Evolutionary conservation across 2,329 filamentous ascomycete species (phyloP), one percentile per base, ranked within the genome.

Genomic region (Cladophialophora immunda): DNA sequence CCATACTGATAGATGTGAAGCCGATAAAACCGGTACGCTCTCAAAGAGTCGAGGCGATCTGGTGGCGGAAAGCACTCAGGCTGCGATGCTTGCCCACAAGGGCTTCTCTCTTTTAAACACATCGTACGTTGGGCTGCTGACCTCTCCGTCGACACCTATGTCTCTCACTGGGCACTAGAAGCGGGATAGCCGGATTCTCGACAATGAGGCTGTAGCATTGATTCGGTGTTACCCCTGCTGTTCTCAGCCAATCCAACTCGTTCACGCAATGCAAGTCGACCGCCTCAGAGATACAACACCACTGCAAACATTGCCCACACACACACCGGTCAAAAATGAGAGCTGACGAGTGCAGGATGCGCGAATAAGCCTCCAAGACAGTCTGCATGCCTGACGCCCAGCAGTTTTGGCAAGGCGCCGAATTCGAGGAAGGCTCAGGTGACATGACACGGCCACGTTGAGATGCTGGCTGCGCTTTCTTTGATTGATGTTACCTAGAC

Each of bases 191-290:
- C 45, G 19, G 45, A 25, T 4, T 50, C 8, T 50, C 22, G 22
- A 50, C 4, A 50, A 50, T 50, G 45, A 50, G 45, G 45, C 45
- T 50, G 19, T 50, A 15, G 17, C 22, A 50, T 50, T 50, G 45
- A 50, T 25, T 25, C 22, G 45, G 19, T 11, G 45, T 25, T 22
- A 25, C 15, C 45, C 45, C 45, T 25, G 45, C 45, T 27, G 45
- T 4, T 50, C 22, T 11, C 45, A 25, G 27, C 45, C 45, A 50
- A 50, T 50, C 19, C 45, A 50, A 15, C 25, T 50, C 38, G 45
- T 27, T 50, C 45, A 25, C 5, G 19, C 38, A 27, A 25, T 50
- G 19, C 45, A 50, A 22, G 45, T 50, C 45, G 19, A 50, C 22
- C 45, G 19, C 22, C 45, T 15, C 9, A 15, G 22, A 25, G 45